Evolutionary conservation across 2,329 filamentous ascomycete genomes (phyloP).

Genomic region (Aphanoascus verrucosus): DNA sequence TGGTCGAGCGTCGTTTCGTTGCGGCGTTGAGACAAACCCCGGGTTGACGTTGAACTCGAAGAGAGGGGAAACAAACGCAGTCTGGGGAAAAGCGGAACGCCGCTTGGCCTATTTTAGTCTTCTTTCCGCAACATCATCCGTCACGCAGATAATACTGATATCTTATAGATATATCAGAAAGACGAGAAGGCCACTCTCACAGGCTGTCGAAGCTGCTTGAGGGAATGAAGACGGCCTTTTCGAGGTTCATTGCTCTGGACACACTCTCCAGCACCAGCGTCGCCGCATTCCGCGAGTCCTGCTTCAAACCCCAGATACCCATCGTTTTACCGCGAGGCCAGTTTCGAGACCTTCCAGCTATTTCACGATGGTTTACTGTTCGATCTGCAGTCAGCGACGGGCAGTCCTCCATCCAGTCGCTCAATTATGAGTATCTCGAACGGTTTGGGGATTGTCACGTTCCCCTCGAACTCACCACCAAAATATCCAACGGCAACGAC

Average conservation of each 20-base stretch:
- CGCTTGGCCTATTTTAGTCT: slow-evolving; percentile 5
- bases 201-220: background rate
- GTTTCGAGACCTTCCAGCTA: slow-evolving; percentile 43
- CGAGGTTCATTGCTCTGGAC: slow-evolving; percentile 18
- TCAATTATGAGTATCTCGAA: slow-evolving; percentile 38
- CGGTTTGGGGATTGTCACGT: slow-evolving; percentile 42
- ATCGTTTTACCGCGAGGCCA: slow-evolving; percentile 39
- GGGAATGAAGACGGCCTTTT: slow-evolving; percentile 8
- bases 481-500: background rate
- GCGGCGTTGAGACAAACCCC: background rate
- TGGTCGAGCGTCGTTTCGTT: background rate
- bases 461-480: slow-evolving; percentile 47
- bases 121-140: background rate
- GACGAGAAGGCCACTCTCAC: background rate
- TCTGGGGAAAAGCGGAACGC: background rate
- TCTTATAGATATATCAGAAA: background rate
- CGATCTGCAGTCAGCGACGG: slow-evolving; percentile 24
- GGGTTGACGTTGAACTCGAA: slow-evolving; percentile 1
- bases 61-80: background rate
- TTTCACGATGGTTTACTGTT: slow-evolving; percentile 49
- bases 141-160: background rate
- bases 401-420: slow-evolving; percentile 13
- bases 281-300: slow-evolving; percentile 43
- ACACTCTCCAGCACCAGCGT: slow-evolving; percentile 29
- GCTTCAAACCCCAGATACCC: slow-evolving; percentile 45